Percentiles rank a stretch among this genome's conserved stretches.
phyloP scores from a whole-genome alignment of 1,284 basidiomycete genomes.

The Moesziomyces parantarcticus region DNA sequence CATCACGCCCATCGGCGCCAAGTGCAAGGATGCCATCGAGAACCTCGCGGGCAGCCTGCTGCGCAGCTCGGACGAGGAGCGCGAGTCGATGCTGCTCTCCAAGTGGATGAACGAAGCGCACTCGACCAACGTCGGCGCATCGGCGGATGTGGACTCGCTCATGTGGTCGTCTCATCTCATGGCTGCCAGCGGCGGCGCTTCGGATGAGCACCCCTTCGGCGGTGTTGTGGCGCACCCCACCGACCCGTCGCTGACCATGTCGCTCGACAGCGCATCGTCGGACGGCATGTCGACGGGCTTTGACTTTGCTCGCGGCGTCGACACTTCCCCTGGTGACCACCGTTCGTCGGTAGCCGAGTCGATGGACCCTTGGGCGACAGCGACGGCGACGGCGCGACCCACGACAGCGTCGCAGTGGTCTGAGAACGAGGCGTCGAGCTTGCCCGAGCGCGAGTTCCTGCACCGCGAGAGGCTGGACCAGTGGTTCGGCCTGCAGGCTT shows the following conservation, averaged over 20 bases:
- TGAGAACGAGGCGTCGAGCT: slow-evolving; percentile 29
- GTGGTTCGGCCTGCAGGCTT: slow-evolving; percentile 39
- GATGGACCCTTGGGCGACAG: slow-evolving; percentile 38
- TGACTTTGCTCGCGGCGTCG: slow-evolving; percentile 42
- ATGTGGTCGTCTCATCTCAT: slow-evolving; percentile 47
- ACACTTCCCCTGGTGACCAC: slow-evolving; percentile 29
- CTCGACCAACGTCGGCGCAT: slow-evolving; percentile 5
- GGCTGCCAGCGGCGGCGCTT: slow-evolving; percentile 10
- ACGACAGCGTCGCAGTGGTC: slow-evolving; percentile 43
- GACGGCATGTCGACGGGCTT: slow-evolving; percentile 47
- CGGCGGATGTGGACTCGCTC: slow-evolving; percentile 25
- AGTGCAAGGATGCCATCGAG: slow-evolving; percentile 51
- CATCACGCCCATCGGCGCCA: slow-evolving; percentile 45
- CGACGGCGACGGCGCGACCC: slow-evolving; percentile 20
- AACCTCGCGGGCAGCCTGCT: slow-evolving; percentile 28
- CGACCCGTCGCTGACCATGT: slow-evolving; percentile 45
- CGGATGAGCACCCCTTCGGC: slow-evolving; percentile 17
- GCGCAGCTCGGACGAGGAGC: slow-evolving; percentile 19
- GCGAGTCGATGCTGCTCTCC: slow-evolving; percentile 27
- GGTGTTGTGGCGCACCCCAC: slow-evolving; percentile 24
- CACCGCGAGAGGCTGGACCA: slow-evolving; percentile 35
- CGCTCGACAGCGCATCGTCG: slow-evolving; percentile 42
- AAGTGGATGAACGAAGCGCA: slow-evolving; percentile 34
- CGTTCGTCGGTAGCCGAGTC: slow-evolving; percentile 41
- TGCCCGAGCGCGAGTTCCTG: slow-evolving; percentile 37